Evolutionary conservation across 2,329 filamentous ascomycete genomes (phyloP).

Genomic region (Zymoseptoria crescenta): DNA sequence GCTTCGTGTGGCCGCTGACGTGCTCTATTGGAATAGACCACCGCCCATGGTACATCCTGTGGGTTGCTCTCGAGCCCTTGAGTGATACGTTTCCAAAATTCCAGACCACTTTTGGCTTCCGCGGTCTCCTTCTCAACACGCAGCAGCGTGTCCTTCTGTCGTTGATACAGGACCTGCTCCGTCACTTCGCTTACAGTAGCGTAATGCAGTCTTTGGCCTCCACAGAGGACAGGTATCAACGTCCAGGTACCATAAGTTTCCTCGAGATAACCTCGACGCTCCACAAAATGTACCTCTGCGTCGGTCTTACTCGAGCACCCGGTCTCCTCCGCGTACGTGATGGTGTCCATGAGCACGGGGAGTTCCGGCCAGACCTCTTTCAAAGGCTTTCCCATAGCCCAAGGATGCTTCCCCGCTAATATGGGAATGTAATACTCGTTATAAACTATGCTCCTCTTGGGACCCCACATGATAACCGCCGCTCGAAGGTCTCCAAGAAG

Average conservation of each 20-base stretch:
- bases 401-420: slow-evolving; percentile 25
- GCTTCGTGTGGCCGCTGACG: not conserved
- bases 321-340: slow-evolving; percentile 10
- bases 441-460: slow-evolving; percentile 29
- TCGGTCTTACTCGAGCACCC: slow-evolving; percentile 7
- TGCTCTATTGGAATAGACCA: slow-evolving; percentile 6
- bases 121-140: slow-evolving; percentile 8
- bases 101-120: slow-evolving; percentile 7
- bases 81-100: slow-evolving; percentile 12
- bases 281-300: slow-evolving; percentile 7
- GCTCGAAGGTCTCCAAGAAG: slow-evolving; percentile 13
- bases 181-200: slow-evolving; percentile 15
- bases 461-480: slow-evolving; percentile 20
- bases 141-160: slow-evolving; percentile 14
- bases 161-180: slow-evolving; percentile 10
- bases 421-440: slow-evolving; percentile 31
- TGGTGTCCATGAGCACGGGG: slow-evolving; percentile 3
- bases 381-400: slow-evolving; percentile 13
- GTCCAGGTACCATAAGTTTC: slow-evolving; percentile 15
- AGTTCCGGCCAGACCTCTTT: slow-evolving; percentile 8
- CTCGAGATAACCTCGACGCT: slow-evolving; percentile 9
- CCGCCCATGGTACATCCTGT: slow-evolving; percentile 16
- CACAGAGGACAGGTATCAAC: slow-evolving; percentile 9
- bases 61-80: slow-evolving; percentile 9
- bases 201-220: slow-evolving; percentile 5